phyloP scores from a whole-genome alignment of 805 yeast species.

The Kluyveromyces lactis region DNA sequence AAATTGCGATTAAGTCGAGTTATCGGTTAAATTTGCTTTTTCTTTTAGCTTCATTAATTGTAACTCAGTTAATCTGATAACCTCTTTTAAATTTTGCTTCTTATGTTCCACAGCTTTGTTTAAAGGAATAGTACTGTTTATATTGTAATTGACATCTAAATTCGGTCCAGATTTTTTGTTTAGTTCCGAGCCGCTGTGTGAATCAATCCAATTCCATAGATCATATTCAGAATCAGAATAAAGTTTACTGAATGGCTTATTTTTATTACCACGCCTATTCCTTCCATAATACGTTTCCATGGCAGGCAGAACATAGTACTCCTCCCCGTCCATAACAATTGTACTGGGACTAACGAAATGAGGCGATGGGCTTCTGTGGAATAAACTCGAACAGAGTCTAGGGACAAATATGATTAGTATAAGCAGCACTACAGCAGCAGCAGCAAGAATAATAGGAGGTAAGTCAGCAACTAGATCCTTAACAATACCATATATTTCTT shows the following conservation, averaged over 20 bases:
- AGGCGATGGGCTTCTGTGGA: conserved; percentile 1
- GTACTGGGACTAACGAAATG: conserved; percentile 18
- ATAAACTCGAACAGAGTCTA: conserved; percentile 5
- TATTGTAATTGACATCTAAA: not conserved
- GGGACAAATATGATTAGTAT: conserved; percentile 9
- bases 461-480: not conserved
- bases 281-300: conserved; percentile 29
- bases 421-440: not conserved
- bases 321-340: conserved; percentile 28
- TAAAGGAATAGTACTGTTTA: not conserved
- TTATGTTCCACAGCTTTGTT: conserved; percentile 8
- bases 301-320: conserved; percentile 35
- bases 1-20: not conserved
- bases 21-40: not conserved
- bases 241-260: conserved; percentile 17
- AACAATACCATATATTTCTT: conserved; percentile 1
- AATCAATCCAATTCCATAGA: conserved; percentile 68
- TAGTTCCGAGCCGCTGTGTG: conserved; percentile 25
- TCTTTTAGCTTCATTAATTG: conserved; percentile 21
- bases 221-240: conserved; percentile 44
- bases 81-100: conserved; percentile 20
- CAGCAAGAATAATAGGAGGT: not conserved
- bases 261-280: conserved; percentile 10
- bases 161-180: conserved; percentile 2
- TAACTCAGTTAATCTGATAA: conserved; percentile 20